These are phyloP conservation scores for Populus euphratica DNA, from an alignment of 345 rosid species.

Conservation along the genomic window DNA sequence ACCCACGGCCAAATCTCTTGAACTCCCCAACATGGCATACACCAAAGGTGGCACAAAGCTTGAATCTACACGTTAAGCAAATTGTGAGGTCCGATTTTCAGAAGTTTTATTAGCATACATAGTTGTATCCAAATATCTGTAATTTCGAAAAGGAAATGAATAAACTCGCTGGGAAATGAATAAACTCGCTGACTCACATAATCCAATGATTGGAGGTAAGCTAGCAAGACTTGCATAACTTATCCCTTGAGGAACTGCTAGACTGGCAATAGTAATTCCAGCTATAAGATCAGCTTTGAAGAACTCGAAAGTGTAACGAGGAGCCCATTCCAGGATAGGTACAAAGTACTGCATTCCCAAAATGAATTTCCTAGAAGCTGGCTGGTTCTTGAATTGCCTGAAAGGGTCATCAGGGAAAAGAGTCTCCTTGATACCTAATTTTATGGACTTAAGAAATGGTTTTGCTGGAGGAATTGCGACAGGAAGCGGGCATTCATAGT, in stretches of 20 bases:
- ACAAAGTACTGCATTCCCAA: constrained; percentile 42
- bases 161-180: background rate
- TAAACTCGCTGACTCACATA: constrained; percentile 28
- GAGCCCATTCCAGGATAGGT: constrained; percentile 47
- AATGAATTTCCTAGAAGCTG: constrained; percentile 23
- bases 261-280: constrained; percentile 55
- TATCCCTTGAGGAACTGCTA: constrained; percentile 59
- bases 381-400: constrained; percentile 40
- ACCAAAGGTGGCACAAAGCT: constrained; percentile 58
- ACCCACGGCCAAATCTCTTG: constrained; percentile 47
- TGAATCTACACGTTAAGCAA: constrained; percentile 25
- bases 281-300: constrained; percentile 43
- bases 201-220: constrained; percentile 43
- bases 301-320: constrained; percentile 31
- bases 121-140: background rate
- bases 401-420: constrained; percentile 55
- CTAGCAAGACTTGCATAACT: constrained; percentile 47
- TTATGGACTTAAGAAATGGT: constrained; percentile 28
- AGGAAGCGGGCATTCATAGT: constrained; percentile 7
- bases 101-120: background rate
- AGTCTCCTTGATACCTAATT: constrained; percentile 36
- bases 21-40: constrained; percentile 52
- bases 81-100: background rate
- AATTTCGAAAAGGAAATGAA: background rate
- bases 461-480: constrained; percentile 39